Percentiles rank a stretch among this genome's conserved stretches.
These are phyloP conservation scores for Xylaria sp. DNA, from an alignment of 2,329 filamentous ascomycete genomes.

Conservation along the genomic window DNA sequence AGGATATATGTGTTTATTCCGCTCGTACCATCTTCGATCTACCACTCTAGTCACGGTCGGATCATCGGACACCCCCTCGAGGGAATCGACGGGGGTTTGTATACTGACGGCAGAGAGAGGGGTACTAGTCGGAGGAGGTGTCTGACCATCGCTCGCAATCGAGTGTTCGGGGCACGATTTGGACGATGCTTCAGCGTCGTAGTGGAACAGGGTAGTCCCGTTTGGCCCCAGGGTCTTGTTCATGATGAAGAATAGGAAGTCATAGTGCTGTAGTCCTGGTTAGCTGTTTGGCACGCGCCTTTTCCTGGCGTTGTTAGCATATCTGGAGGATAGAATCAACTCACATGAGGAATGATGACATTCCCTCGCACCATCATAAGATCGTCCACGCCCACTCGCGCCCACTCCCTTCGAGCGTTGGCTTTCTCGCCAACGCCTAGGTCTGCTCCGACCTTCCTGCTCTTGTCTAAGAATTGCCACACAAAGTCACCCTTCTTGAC, in stretches of 20 bases:
- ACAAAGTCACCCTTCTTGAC: constrained; percentile 93
- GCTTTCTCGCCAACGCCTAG: constrained; percentile 76
- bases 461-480: constrained; percentile 93
- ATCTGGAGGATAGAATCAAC: constrained; percentile 51
- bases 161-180: constrained; percentile 33
- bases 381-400: constrained; percentile 92
- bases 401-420: constrained; percentile 84
- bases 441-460: constrained; percentile 88
- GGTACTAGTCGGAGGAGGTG: constrained; percentile 52
- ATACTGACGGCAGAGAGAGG: constrained; percentile 52
- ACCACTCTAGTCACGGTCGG: constrained; percentile 90
- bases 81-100: constrained; percentile 61
- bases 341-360: constrained; percentile 92
- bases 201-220: constrained; percentile 80
- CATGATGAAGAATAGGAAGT: constrained; percentile 96
- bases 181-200: constrained; percentile 64
- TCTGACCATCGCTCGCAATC: constrained; percentile 32
- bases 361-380: constrained; percentile 91
- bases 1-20: constrained; percentile 98
- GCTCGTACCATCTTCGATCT: constrained; percentile 95
- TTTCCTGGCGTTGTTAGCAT: constrained; percentile 11
- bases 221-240: constrained; percentile 83
- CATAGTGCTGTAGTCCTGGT: constrained; percentile 77
- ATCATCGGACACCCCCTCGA: constrained; percentile 83
- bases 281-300: constrained; percentile 31